Base-by-base conservation (phyloP, 306 rosid species). In the Oemleria cerasiformis region DNA sequence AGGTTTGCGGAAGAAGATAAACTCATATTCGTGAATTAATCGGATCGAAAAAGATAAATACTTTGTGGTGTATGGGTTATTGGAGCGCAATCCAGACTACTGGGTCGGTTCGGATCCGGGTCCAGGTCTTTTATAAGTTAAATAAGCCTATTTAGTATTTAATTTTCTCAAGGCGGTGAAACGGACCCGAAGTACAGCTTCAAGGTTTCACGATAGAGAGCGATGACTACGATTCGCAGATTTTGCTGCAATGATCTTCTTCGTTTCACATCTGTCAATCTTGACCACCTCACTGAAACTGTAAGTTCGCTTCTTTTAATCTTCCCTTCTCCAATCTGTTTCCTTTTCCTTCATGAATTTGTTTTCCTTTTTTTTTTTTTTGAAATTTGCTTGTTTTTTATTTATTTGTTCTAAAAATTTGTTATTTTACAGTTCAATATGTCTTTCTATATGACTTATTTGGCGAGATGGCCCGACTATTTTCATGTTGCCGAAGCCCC, bases 361-460 rank as follows among this genome's bases (percentile, higher is more conserved):
- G 7, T 34, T 41, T 49, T 47, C 4, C 20, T 5, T 25, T 6
- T 16, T 9, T 40, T 39, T 65, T 23, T 17, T 16, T 55, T 45
- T 13, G 14, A 39, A 20, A 70, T 20, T 38, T 62, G 39, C 62
- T 74, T 50, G 10, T 50, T n/a, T 9, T 51, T 20, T 11, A 8
- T 30, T 30, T 17, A 51, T 51, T 34, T n/a, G 0, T 20, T 48
- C 7, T 34, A 43, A 41, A 34, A 17, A 21, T 51, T 4, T 53
- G 44, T 42, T 5, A 23, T 15, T 81, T 16, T 73, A 45, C 90
- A 91, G 97, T 95, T 91, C 81, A 95, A 91, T 66, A 95, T 95
- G 99, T 95, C 97, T 15, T 91, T 91, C 86, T 95, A 95, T 77
- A 91, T 95, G 99, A 89, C 99, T 74, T 95, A 95, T 71, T 82